Percentiles rank a stretch among this genome's conserved stretches.
These are phyloP conservation scores for Neurospora crassa DNA, from an alignment of 2,329 filamentous ascomycete species.

Conservation along the genomic window DNA sequence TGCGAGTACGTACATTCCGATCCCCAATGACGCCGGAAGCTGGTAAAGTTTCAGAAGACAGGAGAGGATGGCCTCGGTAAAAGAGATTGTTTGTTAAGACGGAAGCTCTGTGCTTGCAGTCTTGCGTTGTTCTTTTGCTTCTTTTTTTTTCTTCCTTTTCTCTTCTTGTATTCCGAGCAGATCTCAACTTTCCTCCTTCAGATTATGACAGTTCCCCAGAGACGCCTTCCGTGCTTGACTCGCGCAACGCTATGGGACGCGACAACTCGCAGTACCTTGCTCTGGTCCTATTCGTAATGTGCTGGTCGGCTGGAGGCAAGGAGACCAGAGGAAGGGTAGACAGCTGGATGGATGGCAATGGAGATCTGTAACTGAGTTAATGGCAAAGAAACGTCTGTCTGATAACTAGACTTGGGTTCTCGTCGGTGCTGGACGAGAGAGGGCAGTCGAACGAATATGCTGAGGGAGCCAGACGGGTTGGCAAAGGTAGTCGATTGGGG, in stretches of 20 bases:
- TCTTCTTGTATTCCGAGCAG: conserved; percentile 1
- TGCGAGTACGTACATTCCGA: conserved; percentile 48
- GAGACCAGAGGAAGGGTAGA: background rate
- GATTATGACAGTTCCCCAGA: conserved; percentile 1
- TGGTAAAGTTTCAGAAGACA: conserved; percentile 11
- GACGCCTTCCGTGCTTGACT: conserved; percentile 1
- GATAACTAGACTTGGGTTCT: background rate
- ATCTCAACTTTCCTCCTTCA: conserved; percentile 2
- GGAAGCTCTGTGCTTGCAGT: conserved; percentile 56
- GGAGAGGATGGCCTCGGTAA: conserved; percentile 16
- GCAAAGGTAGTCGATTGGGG: background rate
- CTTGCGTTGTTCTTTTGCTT: conserved; percentile 18
- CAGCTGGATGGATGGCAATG: background rate
- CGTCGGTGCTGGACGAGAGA: background rate
- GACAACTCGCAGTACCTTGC: background rate
- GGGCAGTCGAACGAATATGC: background rate
- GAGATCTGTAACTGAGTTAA: background rate
- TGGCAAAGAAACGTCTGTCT: background rate
- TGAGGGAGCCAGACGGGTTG: background rate
- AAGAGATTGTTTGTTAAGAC: conserved; percentile 34
- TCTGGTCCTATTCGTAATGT: background rate
- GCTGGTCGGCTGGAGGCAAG: background rate
- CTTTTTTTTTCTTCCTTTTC: conserved; percentile 2
- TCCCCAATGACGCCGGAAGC: conserved; percentile 18
- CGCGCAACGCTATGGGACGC: conserved; percentile 1